Evolutionary conservation across 495 filamentous ascomycete species (phyloP).

Genomic region (Pyronema domesticum): DNA sequence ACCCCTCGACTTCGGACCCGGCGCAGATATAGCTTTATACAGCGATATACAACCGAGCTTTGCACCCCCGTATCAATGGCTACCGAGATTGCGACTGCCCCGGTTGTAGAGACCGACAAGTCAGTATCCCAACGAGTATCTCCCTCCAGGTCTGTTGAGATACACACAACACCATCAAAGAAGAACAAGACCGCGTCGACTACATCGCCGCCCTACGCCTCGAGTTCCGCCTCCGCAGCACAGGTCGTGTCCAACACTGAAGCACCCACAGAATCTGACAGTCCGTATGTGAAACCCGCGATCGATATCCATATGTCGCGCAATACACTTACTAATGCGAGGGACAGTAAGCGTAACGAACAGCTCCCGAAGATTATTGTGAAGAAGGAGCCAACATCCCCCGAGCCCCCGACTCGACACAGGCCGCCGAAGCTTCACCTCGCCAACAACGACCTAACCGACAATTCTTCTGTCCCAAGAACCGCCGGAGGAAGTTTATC

Average conservation of each 20-base stretch:
- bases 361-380: slow-evolving; percentile 64
- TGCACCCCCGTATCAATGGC: background rate
- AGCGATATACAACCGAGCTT: background rate
- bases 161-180: slow-evolving; percentile 1
- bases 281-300: slow-evolving; percentile 4
- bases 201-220: background rate
- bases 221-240: background rate
- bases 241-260: background rate
- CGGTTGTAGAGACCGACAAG: slow-evolving; percentile 3
- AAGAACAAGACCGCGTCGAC: background rate
- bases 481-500: slow-evolving; percentile 64
- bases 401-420: slow-evolving; percentile 59
- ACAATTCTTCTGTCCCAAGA: slow-evolving; percentile 32
- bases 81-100: slow-evolving; percentile 2
- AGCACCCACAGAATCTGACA: background rate
- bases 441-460: slow-evolving; percentile 37
- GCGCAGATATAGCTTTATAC: background rate
- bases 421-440: slow-evolving; percentile 81
- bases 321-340: slow-evolving; percentile 25
- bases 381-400: slow-evolving; percentile 87
- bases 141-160: background rate
- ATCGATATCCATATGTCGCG: slow-evolving; percentile 10
- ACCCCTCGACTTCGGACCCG: background rate
- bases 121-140: background rate
- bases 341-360: slow-evolving; percentile 32